Base-by-base conservation (phyloP, 768 basidiomycete genomes). In the Tremella yokohamensis region DNA sequence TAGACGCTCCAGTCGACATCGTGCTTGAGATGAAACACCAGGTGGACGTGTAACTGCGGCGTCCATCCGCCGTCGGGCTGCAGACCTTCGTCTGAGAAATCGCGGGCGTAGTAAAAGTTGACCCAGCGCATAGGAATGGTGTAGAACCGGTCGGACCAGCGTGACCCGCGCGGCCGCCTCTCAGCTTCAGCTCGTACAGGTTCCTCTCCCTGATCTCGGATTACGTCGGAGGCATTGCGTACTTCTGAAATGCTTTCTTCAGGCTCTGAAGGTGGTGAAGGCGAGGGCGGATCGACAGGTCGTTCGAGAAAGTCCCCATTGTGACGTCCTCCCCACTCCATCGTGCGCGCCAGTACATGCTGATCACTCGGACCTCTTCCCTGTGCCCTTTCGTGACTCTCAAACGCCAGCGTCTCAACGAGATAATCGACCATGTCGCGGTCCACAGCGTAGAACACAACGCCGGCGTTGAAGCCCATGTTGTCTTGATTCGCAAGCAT, bases 401-500 rank as follows among this genome's bases (percentile, higher is more conserved):
- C 42, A n/a, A n/a, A 45, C 8, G 42, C n/a, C 22, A 45, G 22
- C 4, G 42, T 22, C n/a, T n/a, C 42, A 16, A 45, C 15, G 7
- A 45, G 42, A 8, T 18, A 18, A 45, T 45, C 42, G 42, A 16
- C 22, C 22, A 45, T 45, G 15, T 45, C 42, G 8, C 42, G n/a
- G 15, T 22, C n/a, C n/a, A 45, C 42, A 18, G n/a, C n/a, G 22
- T 45, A 45, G 19, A 59, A 18, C 19, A 59, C 40, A 22, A 52
- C 51, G 12, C 57, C 57, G 25, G 37, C 19, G 44, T 59, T 59
- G 9, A 59, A 45, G 11, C 57, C 57, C 22, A 45, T 53, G 19
- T 54, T 20, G 24, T 59, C 57, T 47, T 59, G 57, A 20, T 59
- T 59, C 3, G 20, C 57, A 1, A 59, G 37, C 8, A 59, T 59